These are phyloP conservation scores for Scutellaria minor DNA, from an alignment of 257 asterid species.

Conservation along the genomic window DNA sequence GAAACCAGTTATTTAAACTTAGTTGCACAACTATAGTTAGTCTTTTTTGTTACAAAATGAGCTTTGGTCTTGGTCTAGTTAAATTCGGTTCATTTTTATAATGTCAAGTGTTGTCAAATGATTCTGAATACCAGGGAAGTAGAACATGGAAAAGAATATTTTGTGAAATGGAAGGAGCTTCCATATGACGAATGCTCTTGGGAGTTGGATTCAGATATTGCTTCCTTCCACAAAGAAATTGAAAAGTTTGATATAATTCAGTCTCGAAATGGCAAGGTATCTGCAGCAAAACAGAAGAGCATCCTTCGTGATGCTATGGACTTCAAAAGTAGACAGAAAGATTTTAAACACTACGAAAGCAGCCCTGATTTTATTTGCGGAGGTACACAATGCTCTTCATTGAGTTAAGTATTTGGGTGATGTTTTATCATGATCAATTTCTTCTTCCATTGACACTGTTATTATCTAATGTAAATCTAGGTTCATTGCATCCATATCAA, in stretches of 20 bases:
- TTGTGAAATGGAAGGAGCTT: conserved; percentile 99
- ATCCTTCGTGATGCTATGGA: conserved; percentile 61
- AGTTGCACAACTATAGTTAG: neutral
- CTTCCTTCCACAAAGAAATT: conserved; percentile 79
- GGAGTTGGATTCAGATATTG: conserved; percentile 87
- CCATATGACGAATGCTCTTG: conserved; percentile 91
- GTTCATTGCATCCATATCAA: conserved; percentile 98
- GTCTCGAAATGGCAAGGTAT: conserved; percentile 58
- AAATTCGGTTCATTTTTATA: conserved; percentile 5
- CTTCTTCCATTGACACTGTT: conserved; percentile 29
- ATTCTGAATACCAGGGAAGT: conserved; percentile 55
- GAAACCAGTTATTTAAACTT: conserved; percentile 14
- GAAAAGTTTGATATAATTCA: conserved; percentile 64
- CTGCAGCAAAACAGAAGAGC: conserved; percentile 63
- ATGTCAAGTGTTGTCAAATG: conserved; percentile 29
- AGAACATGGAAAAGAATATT: conserved; percentile 79
- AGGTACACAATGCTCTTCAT: conserved; percentile 52
- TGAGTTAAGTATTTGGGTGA: conserved; percentile 26
- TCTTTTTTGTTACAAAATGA: neutral
- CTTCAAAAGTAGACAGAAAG: conserved; percentile 70
- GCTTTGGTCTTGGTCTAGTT: neutral
- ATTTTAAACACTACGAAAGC: conserved; percentile 87
- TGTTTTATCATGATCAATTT: conserved; percentile 30
- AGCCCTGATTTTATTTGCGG: conserved; percentile 92
- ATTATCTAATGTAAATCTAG: conserved; percentile 47